These are phyloP conservation scores for Coemansia sp. DNA, from an alignment of 192 early-diverging fungal species.

Conservation along the genomic window DNA sequence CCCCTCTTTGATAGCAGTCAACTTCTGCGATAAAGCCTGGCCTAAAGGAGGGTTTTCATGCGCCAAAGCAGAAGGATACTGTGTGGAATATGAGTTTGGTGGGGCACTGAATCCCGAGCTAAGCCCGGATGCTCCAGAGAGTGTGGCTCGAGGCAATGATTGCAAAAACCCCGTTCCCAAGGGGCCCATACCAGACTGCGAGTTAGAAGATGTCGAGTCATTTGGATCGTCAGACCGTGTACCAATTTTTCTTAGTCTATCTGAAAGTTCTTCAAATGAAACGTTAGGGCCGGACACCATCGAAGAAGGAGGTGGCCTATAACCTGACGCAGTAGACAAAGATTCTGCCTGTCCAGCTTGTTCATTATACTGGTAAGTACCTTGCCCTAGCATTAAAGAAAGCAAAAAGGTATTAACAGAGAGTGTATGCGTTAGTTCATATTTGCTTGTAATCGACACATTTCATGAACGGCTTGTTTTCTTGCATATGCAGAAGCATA, in stretches of 20 bases:
- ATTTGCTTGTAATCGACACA: not conserved
- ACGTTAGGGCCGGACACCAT: not conserved
- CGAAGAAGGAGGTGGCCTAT: not conserved
- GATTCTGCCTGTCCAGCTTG: not conserved
- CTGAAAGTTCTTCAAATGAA: not conserved
- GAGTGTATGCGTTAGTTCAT: not conserved
- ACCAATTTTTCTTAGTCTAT: not conserved
- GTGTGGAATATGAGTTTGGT: slow-evolving; percentile 29
- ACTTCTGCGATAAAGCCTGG: not conserved
- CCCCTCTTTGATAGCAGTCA: not conserved
- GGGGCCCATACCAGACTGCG: not conserved
- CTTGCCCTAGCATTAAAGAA: not conserved
- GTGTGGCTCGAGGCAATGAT: not conserved
- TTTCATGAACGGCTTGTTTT: not conserved
- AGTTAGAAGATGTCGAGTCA: not conserved
- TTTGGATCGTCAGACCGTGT: not conserved
- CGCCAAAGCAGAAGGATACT: not conserved
- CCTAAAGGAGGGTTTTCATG: not conserved
- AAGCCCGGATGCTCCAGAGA: not conserved
- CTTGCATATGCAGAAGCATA: too few species aligned
- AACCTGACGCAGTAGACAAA: not conserved
- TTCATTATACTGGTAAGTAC: not conserved
- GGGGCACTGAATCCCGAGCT: slow-evolving; percentile 24
- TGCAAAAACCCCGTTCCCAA: slow-evolving; percentile 1
- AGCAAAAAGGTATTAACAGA: not conserved